These are phyloP conservation scores for Jatropha multifida DNA, from an alignment of 441 rosid genomes.

Conservation along the genomic window DNA sequence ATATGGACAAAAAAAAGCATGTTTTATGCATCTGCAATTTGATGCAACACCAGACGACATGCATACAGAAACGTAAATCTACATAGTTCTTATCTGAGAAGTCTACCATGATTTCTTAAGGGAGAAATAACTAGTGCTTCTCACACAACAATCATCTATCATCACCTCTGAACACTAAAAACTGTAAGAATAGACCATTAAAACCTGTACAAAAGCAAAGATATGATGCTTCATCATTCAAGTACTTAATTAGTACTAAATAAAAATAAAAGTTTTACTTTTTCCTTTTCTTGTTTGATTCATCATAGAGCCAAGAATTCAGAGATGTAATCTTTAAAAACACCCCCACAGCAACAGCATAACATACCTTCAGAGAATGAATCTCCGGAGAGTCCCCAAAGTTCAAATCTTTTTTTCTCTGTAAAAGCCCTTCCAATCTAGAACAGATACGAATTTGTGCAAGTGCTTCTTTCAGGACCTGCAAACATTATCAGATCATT, in stretches of 20 bases:
- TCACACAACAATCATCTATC: neutral
- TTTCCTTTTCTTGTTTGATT: neutral
- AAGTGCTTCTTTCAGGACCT: slow-evolving; percentile 84
- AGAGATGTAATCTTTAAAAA: slow-evolving; percentile 5
- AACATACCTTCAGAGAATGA: slow-evolving; percentile 88
- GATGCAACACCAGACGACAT: neutral
- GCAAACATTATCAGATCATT: slow-evolving; percentile 25
- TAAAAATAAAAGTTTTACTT: too few species aligned
- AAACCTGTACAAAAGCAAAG: neutral
- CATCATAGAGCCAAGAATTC: slow-evolving; percentile 2
- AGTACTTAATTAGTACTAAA: neutral
- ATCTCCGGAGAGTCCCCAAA: slow-evolving; percentile 83
- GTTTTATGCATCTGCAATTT: neutral
- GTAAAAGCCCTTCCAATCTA: slow-evolving; percentile 71
- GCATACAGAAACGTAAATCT: neutral
- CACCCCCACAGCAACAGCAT: slow-evolving; percentile 15
- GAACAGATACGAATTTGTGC: slow-evolving; percentile 76
- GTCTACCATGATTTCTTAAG: neutral
- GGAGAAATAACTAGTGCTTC: neutral
- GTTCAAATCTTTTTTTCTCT: slow-evolving; percentile 63
- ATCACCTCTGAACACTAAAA: neutral
- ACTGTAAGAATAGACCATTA: neutral
- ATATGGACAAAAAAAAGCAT: neutral
- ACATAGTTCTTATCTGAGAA: neutral
- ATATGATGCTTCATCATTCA: slow-evolving; percentile 1